A percentile compares a stretch with the other conserved stretches of the same genome.
Evolutionary conservation across 129 eudicot genomes (phyloP).

Genomic region (Glebionis coronaria): DNA sequence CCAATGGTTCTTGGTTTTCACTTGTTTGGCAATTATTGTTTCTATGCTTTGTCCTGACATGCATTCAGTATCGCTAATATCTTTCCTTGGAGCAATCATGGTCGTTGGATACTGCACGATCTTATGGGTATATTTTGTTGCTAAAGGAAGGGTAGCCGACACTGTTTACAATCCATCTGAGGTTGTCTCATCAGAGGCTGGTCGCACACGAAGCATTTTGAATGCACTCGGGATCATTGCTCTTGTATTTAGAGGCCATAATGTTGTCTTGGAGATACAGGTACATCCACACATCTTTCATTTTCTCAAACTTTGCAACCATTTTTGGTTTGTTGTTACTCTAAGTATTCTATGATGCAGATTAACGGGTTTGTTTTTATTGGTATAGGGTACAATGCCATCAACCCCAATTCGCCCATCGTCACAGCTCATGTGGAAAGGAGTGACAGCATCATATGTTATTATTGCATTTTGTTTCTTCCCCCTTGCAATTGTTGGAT

Average conservation of each 20-base stretch:
- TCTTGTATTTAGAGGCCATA: conserved; percentile 65
- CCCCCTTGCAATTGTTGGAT: conserved; percentile 66
- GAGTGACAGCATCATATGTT: conserved; percentile 40
- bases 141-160: conserved; percentile 23
- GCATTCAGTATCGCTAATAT: conserved; percentile 43
- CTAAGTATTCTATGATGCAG: too few relatives aligned
- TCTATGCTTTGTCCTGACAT: conserved; percentile 53
- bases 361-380: too few relatives aligned
- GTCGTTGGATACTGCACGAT: conserved; percentile 41
- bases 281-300: too few relatives aligned
- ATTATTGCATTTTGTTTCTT: conserved; percentile 52
- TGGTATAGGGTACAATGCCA: conserved; percentile 57
- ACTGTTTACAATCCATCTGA: conserved; percentile 10
- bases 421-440: conserved; percentile 46
- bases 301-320: too few relatives aligned
- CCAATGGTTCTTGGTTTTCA: conserved; percentile 54
- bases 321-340: too few relatives aligned
- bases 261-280: conserved; percentile 32
- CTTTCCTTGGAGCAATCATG: conserved; percentile 42
- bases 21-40: conserved; percentile 38
- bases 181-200: not conserved
- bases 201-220: conserved; percentile 24
- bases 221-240: conserved; percentile 50
- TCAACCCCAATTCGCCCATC: conserved; percentile 35
- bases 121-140: conserved; percentile 41